These are phyloP conservation scores for Monosporozyma unispora DNA, from an alignment of 805 yeast genomes.

Conservation along the genomic window DNA sequence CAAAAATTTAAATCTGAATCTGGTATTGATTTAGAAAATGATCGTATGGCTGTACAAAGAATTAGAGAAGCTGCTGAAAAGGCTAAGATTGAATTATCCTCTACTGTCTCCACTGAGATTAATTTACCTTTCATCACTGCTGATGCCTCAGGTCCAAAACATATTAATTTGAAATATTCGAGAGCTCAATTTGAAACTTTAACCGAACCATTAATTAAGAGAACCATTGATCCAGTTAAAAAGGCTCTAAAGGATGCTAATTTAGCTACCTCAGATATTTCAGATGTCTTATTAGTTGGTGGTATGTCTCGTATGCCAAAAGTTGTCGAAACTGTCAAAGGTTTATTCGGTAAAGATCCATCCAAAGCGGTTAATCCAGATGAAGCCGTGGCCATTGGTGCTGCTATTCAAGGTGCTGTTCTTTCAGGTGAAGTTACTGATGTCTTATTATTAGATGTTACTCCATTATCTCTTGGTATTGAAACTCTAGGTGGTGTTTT, in stretches of 20 bases:
- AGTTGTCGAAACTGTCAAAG: conserved; percentile 58
- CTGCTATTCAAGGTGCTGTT: conserved; percentile 96
- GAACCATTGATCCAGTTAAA: conserved; percentile 69
- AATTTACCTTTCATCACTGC: conserved; percentile 76
- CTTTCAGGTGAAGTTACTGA: conserved; percentile 91
- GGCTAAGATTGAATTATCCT: conserved; percentile 71
- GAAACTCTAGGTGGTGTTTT: conserved; percentile 98
- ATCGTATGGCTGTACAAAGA: conserved; percentile 65
- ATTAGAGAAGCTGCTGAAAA: conserved; percentile 79
- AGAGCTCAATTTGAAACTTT: conserved; percentile 66
- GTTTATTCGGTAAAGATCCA: conserved; percentile 73
- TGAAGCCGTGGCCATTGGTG: conserved; percentile 92
- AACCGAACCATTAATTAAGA: conserved; percentile 58
- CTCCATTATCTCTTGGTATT: conserved; percentile 84
- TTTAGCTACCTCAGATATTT: conserved; percentile 55
- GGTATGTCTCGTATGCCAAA: conserved; percentile 91
- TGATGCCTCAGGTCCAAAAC: conserved; percentile 66
- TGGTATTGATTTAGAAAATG: conserved; percentile 48
- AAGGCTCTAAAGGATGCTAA: conserved; percentile 72
- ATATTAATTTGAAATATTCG: conserved; percentile 54
- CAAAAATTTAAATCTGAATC: conserved; percentile 69
- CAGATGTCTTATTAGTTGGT: conserved; percentile 72
- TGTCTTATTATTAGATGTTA: conserved; percentile 79
- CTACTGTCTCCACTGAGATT: conserved; percentile 56
- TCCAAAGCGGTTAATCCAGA: conserved; percentile 91